A percentile compares a stretch with the other conserved stretches of the same genome.
These are phyloP conservation scores for Heliamphora pulchella DNA, from an alignment of 179 eudicot species.

Conservation along the genomic window DNA sequence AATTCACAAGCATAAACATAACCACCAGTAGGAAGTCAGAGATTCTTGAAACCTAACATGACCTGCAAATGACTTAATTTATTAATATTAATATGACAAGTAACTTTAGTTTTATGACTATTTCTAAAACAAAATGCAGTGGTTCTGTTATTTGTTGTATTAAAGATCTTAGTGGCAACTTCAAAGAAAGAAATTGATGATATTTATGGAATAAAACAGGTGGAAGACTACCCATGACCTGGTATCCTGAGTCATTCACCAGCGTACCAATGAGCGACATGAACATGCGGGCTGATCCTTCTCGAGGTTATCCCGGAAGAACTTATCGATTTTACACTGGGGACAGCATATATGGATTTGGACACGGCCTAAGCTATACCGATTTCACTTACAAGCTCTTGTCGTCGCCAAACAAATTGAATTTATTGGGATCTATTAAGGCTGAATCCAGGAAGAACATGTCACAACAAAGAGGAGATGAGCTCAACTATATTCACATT, in stretches of 20 bases:
- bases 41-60: neutral
- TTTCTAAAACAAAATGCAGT: neutral
- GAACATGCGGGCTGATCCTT: slow-evolving; percentile 84
- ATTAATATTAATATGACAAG: neutral
- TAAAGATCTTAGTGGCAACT: neutral
- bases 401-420: slow-evolving; percentile 45
- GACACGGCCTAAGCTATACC: slow-evolving; percentile 81
- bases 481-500: slow-evolving; percentile 30
- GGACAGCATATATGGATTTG: slow-evolving; percentile 53
- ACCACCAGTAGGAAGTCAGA: neutral
- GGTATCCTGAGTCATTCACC: slow-evolving; percentile 91
- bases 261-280: slow-evolving; percentile 74
- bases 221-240: slow-evolving; percentile 79
- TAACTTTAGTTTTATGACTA: neutral
- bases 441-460: slow-evolving; percentile 25
- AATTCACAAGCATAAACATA: neutral
- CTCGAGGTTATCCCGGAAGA: slow-evolving; percentile 79
- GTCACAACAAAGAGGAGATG: slow-evolving; percentile 22
- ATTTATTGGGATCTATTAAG: slow-evolving; percentile 25
- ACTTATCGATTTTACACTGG: slow-evolving; percentile 88
- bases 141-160: neutral
- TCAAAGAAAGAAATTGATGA: neutral
- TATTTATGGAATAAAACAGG: slow-evolving; percentile 31
- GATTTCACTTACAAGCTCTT: slow-evolving; percentile 51
- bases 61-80: slow-evolving; percentile 8